Base-by-base conservation (phyloP, 352 stramenopile genomes). In the Phytophthora capsici region DNA sequence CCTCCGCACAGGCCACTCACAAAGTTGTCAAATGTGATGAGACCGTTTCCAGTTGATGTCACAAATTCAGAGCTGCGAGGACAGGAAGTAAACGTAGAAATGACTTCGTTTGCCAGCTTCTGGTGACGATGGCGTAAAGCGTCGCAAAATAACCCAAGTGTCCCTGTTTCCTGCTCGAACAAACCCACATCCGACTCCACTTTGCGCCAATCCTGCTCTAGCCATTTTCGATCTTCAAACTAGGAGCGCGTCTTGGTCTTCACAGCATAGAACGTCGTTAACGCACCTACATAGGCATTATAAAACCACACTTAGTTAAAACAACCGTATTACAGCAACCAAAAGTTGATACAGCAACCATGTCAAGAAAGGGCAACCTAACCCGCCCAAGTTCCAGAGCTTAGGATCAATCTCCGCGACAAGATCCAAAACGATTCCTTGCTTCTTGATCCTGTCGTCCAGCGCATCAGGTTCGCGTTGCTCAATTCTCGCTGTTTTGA, bases 181-280 rank as follows among this genome's bases (percentile, higher is more conserved):
- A 57, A 26, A 17, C 6, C 10, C n/a, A 55, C 58, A 37, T 51
- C 14, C 17, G 59, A 56, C 3, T 22, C 9, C 2, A 69, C 0
- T 7, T 16, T 54, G 8, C 37, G 9, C 45, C 52, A 69, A 13
- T 69, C 45, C 40, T 50, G 20, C 4, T 53, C 60, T 1, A 57
- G 38, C n/a, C 52, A 69, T 20, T 53, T 69, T 26, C 54, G 25
- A 37, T 63, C 25, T 48, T 69, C 8, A 20, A 58, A 8, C 60
- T 28, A 69, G 3, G 12, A 13, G 17, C 36, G 9, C 9, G 14
- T 10, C 7, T 56, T 58, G 3, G 16, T 22, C 34, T 61, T 53
- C 1, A 61, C 10, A 46, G 3, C 14, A 16, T 61, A 43, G 32
- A 56, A 67, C 5, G 30, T 32, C 17, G 41, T 41, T 14, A 55